These are phyloP conservation scores for Mikania micrantha DNA, from an alignment of 129 eudicot genomes.

Conservation along the genomic window DNA sequence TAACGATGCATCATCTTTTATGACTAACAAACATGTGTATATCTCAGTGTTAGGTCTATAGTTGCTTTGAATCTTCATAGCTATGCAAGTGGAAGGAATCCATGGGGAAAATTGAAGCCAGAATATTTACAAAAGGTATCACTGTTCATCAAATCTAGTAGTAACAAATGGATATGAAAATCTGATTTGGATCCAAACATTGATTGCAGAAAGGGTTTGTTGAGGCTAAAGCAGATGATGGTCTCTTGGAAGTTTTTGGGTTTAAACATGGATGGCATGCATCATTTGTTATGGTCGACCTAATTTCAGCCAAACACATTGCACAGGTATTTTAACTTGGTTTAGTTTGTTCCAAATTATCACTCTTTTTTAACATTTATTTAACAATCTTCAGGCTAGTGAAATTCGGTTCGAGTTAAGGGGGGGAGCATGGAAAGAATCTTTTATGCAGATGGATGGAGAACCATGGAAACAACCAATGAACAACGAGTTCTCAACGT, in stretches of 20 bases:
- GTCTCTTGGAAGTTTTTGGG: slow-evolving; percentile 82
- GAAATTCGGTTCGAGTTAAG: slow-evolving; percentile 73
- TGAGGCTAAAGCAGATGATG: slow-evolving; percentile 88
- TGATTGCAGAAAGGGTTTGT: slow-evolving; percentile 83
- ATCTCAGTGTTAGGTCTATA: slow-evolving; percentile 79
- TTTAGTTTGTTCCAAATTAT: neutral
- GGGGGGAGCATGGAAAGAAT: slow-evolving; percentile 89
- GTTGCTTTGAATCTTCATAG: slow-evolving; percentile 88
- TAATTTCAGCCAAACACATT: slow-evolving; percentile 91
- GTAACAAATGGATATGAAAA: neutral
- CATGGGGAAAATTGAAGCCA: slow-evolving; percentile 88
- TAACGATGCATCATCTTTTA: too few relatives aligned
- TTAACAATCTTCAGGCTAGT: slow-evolving; percentile 45
- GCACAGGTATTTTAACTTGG: slow-evolving; percentile 63
- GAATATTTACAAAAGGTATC: slow-evolving; percentile 84
- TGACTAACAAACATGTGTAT: slow-evolving; percentile 14
- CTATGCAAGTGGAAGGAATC: slow-evolving; percentile 97
- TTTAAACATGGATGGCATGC: slow-evolving; percentile 99
- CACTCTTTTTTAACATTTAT: neutral
- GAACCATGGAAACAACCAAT: slow-evolving; percentile 99
- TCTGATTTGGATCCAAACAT: neutral
- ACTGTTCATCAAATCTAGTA: neutral
- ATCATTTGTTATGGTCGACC: slow-evolving; percentile 92
- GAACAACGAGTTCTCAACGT: slow-evolving; percentile 66
- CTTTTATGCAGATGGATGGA: slow-evolving; percentile 91